Conservation (phyloP, 2,329 filamentous ascomycete species). For the Colletotrichum melonis region DNA sequence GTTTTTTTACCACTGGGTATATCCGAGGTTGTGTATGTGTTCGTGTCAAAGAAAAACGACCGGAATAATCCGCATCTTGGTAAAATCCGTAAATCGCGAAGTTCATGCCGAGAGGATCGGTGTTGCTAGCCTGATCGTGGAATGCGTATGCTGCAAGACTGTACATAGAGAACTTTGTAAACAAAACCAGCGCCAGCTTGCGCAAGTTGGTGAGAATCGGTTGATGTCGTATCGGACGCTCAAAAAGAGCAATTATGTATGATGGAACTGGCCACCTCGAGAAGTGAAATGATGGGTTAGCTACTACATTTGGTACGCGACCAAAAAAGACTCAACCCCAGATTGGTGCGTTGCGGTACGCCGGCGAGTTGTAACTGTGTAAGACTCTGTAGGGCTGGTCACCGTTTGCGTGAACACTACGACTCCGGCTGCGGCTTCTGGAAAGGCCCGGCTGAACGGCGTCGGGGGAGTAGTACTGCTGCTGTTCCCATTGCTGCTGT, state of each 20-base stretch:
- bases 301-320: background rate
- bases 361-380: constrained; percentile 70
- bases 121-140: background rate
- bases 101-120: constrained; percentile 1
- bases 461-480: constrained; percentile 36
- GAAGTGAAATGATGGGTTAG: constrained; percentile 22
- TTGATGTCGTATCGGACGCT: constrained; percentile 22
- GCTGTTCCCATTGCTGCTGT: constrained; percentile 43
- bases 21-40: constrained; percentile 20
- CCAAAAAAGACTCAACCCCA: constrained; percentile 55
- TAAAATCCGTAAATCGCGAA: background rate
- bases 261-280: constrained; percentile 30
- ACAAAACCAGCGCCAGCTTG: background rate
- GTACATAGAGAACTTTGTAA: constrained; percentile 22
- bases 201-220: background rate
- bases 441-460: constrained; percentile 48
- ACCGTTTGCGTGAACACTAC: constrained; percentile 30
- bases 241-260: background rate
- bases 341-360: constrained; percentile 65
- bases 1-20: constrained; percentile 13
- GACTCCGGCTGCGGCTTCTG: constrained; percentile 20
- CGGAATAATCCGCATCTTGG: background rate
- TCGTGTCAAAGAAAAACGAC: background rate
- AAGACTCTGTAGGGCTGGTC: constrained; percentile 61
- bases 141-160: background rate